Percentiles rank a stretch among this genome's conserved stretches.
Conservation (phyloP, 768 basidiomycete genomes). For the Wakefieldia striispora region DNA sequence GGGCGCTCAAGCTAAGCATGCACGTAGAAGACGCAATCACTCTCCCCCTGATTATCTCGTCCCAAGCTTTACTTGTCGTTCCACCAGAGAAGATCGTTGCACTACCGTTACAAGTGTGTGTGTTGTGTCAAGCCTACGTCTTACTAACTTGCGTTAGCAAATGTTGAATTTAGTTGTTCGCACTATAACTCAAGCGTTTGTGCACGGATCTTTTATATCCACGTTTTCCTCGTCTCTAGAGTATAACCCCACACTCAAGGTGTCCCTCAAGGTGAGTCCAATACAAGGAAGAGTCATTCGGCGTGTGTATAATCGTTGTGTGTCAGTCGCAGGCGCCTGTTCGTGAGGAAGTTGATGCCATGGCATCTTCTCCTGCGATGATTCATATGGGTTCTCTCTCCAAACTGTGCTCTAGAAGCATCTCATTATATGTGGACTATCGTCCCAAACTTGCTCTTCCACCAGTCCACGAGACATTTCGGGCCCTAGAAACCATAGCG, state of each 20-base stretch:
- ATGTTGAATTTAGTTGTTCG: conserved; percentile 38
- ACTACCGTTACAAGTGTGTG: conserved; percentile 51
- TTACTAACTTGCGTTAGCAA: conserved; percentile 9
- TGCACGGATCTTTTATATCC: conserved; percentile 53
- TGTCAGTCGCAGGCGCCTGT: conserved; percentile 34
- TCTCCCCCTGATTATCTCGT: conserved; percentile 49
- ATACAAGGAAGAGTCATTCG: background rate
- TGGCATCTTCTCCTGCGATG: conserved; percentile 38
- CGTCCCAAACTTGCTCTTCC: conserved; percentile 29
- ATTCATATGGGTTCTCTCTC: conserved; percentile 39
- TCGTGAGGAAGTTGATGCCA: conserved; percentile 31
- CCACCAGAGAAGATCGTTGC: conserved; percentile 54
- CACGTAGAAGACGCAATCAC: conserved; percentile 43
- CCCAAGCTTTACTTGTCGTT: conserved; percentile 59
- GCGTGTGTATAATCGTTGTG: conserved; percentile 3
- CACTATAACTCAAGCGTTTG: conserved; percentile 55
- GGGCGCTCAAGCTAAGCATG: conserved; percentile 5
- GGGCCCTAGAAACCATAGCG: conserved; percentile 35
- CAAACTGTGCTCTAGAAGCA: conserved; percentile 35
- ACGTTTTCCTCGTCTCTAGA: conserved; percentile 37
- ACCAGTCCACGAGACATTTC: conserved; percentile 28
- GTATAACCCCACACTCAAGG: conserved; percentile 14
- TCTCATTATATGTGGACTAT: conserved; percentile 36
- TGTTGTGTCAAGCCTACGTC: conserved; percentile 25
- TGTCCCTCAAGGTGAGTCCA: conserved; percentile 17